Conservation (phyloP, 176 grass and related monocot species). For the Pontederia paniculata region DNA sequence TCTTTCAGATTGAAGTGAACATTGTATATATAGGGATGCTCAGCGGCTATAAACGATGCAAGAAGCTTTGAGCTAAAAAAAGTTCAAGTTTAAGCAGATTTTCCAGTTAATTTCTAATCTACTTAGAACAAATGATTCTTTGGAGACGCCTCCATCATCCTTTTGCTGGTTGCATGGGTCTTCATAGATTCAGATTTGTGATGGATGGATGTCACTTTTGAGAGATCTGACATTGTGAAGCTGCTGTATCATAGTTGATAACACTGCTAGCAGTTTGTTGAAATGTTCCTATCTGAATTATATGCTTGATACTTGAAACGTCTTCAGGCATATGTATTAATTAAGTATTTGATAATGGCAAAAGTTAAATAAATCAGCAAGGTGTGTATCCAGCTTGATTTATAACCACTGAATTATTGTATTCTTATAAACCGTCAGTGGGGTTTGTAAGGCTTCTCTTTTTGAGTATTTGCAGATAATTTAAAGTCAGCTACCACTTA, state of each 20-base stretch:
- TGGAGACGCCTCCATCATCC: background rate
- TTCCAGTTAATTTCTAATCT: background rate
- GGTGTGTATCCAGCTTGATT: background rate
- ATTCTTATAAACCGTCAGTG: too few species aligned
- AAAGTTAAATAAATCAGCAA: background rate
- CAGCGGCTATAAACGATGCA: background rate
- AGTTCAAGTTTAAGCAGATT: background rate
- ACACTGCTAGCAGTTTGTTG: background rate
- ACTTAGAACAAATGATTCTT: conserved; percentile 7
- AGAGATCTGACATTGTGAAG: conserved; percentile 6
- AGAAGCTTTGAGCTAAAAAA: background rate
- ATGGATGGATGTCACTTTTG: background rate
- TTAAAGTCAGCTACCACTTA: too few species aligned
- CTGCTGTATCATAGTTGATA: background rate
- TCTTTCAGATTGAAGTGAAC: background rate
- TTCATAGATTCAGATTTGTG: background rate
- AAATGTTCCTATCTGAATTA: background rate
- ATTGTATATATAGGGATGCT: conserved; percentile 2
- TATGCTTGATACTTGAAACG: conserved; percentile 3
- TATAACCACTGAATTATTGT: too few species aligned
- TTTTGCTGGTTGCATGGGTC: background rate
- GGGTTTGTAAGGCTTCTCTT: too few species aligned
- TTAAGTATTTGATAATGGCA: background rate
- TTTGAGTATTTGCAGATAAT: too few species aligned
- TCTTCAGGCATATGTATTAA: background rate